A percentile compares a stretch with the other conserved stretches of the same genome.
phyloP scores from a whole-genome alignment of 768 basidiomycete genomes.

The Suillus variegatus region DNA sequence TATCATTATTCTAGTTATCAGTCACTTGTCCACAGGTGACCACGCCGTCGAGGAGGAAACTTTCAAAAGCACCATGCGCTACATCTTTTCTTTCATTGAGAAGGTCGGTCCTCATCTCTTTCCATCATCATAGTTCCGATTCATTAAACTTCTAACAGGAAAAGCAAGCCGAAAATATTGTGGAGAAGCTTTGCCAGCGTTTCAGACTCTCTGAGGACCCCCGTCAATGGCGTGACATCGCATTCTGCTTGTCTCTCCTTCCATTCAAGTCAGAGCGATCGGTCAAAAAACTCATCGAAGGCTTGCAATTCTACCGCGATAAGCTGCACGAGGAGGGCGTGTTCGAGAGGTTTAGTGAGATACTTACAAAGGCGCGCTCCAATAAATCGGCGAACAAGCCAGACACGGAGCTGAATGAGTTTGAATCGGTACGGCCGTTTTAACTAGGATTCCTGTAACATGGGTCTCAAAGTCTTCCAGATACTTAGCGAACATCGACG shows the following conservation, averaged over 20 bases:
- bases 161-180: slow-evolving; percentile 96
- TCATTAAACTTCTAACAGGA: slow-evolving; percentile 55
- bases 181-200: slow-evolving; percentile 96
- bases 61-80: slow-evolving; percentile 91
- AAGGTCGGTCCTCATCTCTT: slow-evolving; percentile 55
- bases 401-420: slow-evolving; percentile 92
- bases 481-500: slow-evolving; percentile 80
- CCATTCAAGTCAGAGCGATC: slow-evolving; percentile 98
- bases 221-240: slow-evolving; percentile 97
- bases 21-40: slow-evolving; percentile 86
- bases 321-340: slow-evolving; percentile 90
- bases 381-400: slow-evolving; percentile 94
- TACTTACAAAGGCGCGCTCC: slow-evolving; percentile 87
- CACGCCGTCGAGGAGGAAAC: slow-evolving; percentile 91
- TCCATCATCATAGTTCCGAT: neutral
- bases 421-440: slow-evolving; percentile 65
- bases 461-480: slow-evolving; percentile 36
- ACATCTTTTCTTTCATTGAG: slow-evolving; percentile 96
- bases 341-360: slow-evolving; percentile 82
- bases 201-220: slow-evolving; percentile 88
- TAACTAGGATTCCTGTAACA: neutral
- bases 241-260: slow-evolving; percentile 90
- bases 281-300: slow-evolving; percentile 95
- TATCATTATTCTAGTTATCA: slow-evolving; percentile 66
- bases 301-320: slow-evolving; percentile 89